Conservation (phyloP, 306 rosid genomes). For the Inga oerstediana region DNA sequence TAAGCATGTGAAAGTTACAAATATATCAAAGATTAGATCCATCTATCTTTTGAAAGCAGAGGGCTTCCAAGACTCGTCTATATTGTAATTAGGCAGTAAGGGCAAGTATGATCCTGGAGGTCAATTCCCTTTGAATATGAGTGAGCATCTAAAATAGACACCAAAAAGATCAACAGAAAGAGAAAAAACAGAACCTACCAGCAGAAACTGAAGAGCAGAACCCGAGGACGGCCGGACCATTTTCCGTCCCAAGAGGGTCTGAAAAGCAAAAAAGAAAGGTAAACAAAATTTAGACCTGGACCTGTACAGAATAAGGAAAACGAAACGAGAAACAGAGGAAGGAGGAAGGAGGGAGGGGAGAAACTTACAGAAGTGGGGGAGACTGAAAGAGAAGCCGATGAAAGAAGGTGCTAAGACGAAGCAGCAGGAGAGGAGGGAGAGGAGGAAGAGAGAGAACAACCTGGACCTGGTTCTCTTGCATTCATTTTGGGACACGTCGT, state of each 20-base stretch:
- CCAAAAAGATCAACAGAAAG: background rate
- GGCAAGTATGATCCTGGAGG: background rate
- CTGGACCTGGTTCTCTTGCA: constrained; percentile 65
- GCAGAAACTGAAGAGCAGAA: constrained; percentile 60
- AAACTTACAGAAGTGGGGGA: constrained; percentile 53
- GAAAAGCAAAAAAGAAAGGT: constrained; percentile 34
- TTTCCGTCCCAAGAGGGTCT: constrained; percentile 56
- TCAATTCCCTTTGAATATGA: constrained; percentile 6
- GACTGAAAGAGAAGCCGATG: constrained; percentile 42
- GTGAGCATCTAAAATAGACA: background rate
- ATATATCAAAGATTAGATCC: background rate
- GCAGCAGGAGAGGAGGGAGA: constrained; percentile 62
- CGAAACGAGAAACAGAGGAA: background rate
- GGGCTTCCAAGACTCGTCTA: background rate
- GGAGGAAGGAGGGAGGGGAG: background rate
- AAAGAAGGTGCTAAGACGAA: constrained; percentile 58
- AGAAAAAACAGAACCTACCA: constrained; percentile 43
- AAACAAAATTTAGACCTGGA: background rate
- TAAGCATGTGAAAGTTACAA: background rate
- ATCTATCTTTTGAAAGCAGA: background rate
- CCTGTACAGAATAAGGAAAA: background rate
- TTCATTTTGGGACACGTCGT: constrained; percentile 51
- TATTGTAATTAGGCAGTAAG: background rate
- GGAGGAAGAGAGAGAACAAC: constrained; percentile 56
- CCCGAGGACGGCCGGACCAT: constrained; percentile 40